Percentiles rank a stretch among this genome's conserved stretches.
phyloP scores from a whole-genome alignment of 2,329 filamentous ascomycete species.

The Waltergamsia citrina region DNA sequence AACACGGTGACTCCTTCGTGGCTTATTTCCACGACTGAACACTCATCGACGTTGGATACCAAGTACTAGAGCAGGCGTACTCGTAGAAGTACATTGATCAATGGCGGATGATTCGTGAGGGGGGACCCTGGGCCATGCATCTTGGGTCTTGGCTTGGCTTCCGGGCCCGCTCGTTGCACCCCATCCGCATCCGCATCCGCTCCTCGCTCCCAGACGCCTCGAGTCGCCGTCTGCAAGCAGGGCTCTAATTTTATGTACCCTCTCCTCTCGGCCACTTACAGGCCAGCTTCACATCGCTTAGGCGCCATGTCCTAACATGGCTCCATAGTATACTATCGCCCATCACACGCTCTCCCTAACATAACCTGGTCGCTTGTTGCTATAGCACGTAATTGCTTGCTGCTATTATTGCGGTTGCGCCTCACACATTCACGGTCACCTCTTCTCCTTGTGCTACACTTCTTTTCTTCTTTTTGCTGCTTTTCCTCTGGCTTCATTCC shows the following conservation, averaged over 20 bases:
- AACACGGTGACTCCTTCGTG: no score
- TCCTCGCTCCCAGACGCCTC: conserved; percentile 1
- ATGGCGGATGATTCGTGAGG: conserved; percentile 3
- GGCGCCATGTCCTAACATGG: conserved; percentile 5
- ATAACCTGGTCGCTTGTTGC: neutral
- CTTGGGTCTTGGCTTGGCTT: conserved; percentile 3
- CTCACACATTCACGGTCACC: neutral
- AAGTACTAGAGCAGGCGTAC: neutral
- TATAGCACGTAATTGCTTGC: neutral
- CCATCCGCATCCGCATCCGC: conserved; percentile 3
- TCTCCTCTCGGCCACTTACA: conserved; percentile 3
- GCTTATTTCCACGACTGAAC: no score
- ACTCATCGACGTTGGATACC: no score
- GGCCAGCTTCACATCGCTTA: conserved; percentile 1
- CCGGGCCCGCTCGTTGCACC: conserved; percentile 1
- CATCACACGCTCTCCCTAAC: conserved; percentile 4
- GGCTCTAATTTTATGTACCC: conserved; percentile 6
- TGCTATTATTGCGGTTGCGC: neutral
- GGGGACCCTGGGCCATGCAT: conserved; percentile 6
- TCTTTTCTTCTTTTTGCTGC: neutral
- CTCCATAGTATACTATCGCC: conserved; percentile 1
- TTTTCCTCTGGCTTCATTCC: conserved; percentile 1
- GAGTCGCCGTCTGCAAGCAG: conserved; percentile 3
- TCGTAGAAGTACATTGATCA: neutral
- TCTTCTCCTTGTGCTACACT: neutral